phyloP scores from a whole-genome alignment of 2,329 filamentous ascomycete species.

The Capronia americana region DNA sequence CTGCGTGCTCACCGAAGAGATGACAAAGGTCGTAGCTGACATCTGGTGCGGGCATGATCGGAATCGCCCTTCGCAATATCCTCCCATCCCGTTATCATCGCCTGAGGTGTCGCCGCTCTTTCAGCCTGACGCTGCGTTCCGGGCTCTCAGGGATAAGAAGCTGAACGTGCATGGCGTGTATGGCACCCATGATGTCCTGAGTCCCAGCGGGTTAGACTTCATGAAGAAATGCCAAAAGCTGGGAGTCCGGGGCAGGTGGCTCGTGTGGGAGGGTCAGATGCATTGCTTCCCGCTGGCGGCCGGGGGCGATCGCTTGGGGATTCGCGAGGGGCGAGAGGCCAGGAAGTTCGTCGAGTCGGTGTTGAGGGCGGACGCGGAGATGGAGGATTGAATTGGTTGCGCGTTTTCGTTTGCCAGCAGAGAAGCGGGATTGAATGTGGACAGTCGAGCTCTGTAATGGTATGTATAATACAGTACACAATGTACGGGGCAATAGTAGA shows the following conservation, averaged over 20 bases:
- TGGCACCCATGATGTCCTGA: conserved; percentile 60
- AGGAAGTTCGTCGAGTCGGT: conserved; percentile 45
- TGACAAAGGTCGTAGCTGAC: conserved; percentile 18
- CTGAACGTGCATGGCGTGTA: conserved; percentile 61
- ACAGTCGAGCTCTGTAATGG: neutral
- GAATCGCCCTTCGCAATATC: neutral
- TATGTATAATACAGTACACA: neutral
- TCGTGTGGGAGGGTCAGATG: conserved; percentile 67
- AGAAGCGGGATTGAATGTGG: neutral
- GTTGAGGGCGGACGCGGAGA: conserved; percentile 18
- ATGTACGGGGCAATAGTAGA: neutral
- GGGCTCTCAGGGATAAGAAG: conserved; percentile 46
- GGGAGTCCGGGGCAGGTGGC: conserved; percentile 60
- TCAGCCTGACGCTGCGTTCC: conserved; percentile 46
- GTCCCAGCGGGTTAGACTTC: conserved; percentile 59
- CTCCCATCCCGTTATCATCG: conserved; percentile 42
- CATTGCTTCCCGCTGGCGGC: conserved; percentile 64
- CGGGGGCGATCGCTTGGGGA: conserved; percentile 57
- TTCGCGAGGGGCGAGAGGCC: conserved; percentile 55
- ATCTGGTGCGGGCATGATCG: conserved; percentile 17
- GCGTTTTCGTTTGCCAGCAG: neutral
- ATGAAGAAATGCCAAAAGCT: conserved; percentile 53
- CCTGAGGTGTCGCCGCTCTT: conserved; percentile 58
- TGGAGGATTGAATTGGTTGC: conserved; percentile 2
- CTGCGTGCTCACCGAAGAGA: conserved; percentile 56